Evolutionary conservation across 2,329 filamentous ascomycete genomes (phyloP).

Genomic region (Trichoderma breve): DNA sequence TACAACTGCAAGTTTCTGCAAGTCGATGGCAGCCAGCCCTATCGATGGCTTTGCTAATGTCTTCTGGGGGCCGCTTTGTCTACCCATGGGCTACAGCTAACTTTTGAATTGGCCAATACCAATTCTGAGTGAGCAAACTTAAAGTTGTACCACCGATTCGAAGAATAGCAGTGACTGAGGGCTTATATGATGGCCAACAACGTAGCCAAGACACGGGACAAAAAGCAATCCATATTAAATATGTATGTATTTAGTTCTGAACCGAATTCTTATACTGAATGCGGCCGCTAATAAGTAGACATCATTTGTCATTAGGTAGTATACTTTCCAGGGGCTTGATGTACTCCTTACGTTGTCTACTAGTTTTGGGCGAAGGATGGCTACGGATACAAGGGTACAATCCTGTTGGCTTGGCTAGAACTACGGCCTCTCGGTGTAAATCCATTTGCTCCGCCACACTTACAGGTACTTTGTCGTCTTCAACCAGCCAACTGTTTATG

Average conservation of each 20-base stretch:
- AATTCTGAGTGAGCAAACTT: neutral
- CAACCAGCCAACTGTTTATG: rapidly evolving
- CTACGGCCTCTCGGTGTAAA: neutral
- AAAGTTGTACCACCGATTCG: neutral
- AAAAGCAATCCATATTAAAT: neutral
- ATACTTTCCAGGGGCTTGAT: neutral
- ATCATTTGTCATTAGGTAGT: neutral
- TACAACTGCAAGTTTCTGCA: neutral
- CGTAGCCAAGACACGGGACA: neutral
- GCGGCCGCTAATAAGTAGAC: neutral
- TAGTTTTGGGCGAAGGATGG: neutral
- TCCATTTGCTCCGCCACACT: neutral
- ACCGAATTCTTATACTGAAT: neutral
- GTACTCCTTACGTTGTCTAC: neutral
- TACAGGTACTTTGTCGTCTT: neutral
- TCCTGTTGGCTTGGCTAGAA: neutral
- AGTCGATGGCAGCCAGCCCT: neutral
- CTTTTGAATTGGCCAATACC: neutral
- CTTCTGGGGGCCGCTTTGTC: neutral
- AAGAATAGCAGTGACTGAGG: neutral
- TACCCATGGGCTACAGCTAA: neutral
- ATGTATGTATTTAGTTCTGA: neutral
- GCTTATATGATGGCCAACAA: neutral
- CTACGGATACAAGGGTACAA: neutral
- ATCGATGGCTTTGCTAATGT: neutral